Base-by-base conservation (phyloP, 31 red algal genomes). In the Endocladia muricata region DNA sequence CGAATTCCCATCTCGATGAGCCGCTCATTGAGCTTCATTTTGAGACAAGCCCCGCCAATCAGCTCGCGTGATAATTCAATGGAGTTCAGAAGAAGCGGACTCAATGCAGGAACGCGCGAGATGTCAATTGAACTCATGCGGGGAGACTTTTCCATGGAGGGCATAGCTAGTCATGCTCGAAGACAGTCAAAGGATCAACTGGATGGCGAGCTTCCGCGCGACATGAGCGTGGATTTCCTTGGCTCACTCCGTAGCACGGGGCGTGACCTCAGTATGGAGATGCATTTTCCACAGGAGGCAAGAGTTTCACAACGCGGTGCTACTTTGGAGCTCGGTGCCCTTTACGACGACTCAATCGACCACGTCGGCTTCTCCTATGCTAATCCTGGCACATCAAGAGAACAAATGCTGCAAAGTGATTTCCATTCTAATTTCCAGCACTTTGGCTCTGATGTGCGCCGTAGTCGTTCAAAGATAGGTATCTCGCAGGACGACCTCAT, bases 181-280 rank as follows among this genome's bases (percentile, higher is more conserved):
- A 60, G 77, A 61, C 36, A 63, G 41, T 56, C 38, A 13, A 38
- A 60, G 23, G 69, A 74, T 37, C 42, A 56, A n/a, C n/a, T 28
- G 22, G 34, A 64, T 23, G 29, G 35, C 40, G 83, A 78, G 7
- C 64, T 87, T 58, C 72, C 63, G 19, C 60, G 83, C 23, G 83
- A 87, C 39, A 87, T 87, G 83, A 87, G 83, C 43, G 56, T 87
- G 21, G 83, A 87, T 55, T 87, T 61, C 61, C 61, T 87, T 87
- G 83, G 83, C 60, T 57, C 83, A 9, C 55, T 87, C 31, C 73
- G 83, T 9, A 77, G 70, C 2, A 61, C 68, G 21, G 48, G 58
- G 5, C 44, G 74, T 41, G 83, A 87, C 51, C 70, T 87, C 47
- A 87, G 83, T 41, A 87, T 87, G 72, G 83, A 87, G 37, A 78